phyloP scores from a whole-genome alignment of 2,329 filamentous ascomycete species.

The Monilinia laxa region DNA sequence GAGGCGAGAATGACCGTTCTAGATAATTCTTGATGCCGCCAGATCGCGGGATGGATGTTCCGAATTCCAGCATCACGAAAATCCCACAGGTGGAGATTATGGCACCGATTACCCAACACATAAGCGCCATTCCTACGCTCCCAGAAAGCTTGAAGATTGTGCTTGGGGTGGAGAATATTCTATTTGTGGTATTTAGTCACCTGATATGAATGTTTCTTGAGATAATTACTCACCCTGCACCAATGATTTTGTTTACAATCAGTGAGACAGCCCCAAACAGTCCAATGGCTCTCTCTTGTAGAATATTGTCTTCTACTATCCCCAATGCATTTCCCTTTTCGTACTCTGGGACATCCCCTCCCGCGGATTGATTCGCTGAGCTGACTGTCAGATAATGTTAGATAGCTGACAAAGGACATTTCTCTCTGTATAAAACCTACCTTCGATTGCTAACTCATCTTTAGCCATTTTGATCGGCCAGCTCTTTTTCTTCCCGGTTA shows the following conservation, averaged over 20 bases:
- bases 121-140: neutral
- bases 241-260: neutral
- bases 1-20: neutral
- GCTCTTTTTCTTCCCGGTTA: neutral
- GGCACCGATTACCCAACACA: neutral
- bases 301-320: neutral
- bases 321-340: neutral
- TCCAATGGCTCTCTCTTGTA: neutral
- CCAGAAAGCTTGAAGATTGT: neutral
- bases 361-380: neutral
- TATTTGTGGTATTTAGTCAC: neutral
- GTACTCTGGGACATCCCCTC: neutral
- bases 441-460: neutral
- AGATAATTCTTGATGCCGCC: neutral
- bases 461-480: neutral
- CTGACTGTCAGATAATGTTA: neutral
- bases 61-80: neutral
- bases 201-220: neutral
- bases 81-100: neutral
- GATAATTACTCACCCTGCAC: neutral
- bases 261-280: neutral
- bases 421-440: neutral
- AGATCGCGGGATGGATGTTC: neutral
- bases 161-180: neutral
- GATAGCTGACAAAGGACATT: neutral